Evolutionary conservation across 2,329 filamentous ascomycete species (phyloP).

Genomic region (Penicillium sp.): DNA sequence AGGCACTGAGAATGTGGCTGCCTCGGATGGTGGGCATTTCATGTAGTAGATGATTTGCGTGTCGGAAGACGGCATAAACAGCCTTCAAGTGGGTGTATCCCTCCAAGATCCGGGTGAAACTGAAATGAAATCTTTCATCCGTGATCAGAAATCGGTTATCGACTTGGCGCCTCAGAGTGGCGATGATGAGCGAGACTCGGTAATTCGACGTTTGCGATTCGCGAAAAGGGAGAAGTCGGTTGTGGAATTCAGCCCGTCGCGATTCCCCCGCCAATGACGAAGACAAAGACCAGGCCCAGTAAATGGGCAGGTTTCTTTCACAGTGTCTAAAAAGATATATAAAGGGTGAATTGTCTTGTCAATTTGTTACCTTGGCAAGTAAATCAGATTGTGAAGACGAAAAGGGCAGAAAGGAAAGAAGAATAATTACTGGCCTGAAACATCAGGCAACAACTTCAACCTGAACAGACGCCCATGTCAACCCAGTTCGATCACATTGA

Average conservation of each 20-base stretch:
- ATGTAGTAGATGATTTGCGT: background rate
- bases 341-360: background rate
- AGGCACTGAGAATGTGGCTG: background rate
- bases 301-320: background rate
- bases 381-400: background rate
- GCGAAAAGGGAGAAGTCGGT: background rate
- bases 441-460: background rate
- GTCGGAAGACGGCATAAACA: background rate
- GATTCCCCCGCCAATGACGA: slow-evolving; percentile 16
- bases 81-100: background rate
- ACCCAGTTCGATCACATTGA: background rate
- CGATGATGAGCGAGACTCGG: slow-evolving; percentile 2
- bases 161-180: background rate
- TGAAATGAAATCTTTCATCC: background rate
- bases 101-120: background rate
- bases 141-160: background rate
- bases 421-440: background rate
- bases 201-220: slow-evolving; percentile 5
- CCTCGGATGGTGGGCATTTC: background rate
- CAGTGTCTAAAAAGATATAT: background rate
- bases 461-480: too few relatives aligned
- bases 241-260: slow-evolving; percentile 13
- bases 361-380: background rate
- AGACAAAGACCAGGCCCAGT: background rate
- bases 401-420: background rate